Evolutionary conservation across 2,329 filamentous ascomycete species (phyloP).

Genomic region (Graphiopsis chlorocephala): DNA sequence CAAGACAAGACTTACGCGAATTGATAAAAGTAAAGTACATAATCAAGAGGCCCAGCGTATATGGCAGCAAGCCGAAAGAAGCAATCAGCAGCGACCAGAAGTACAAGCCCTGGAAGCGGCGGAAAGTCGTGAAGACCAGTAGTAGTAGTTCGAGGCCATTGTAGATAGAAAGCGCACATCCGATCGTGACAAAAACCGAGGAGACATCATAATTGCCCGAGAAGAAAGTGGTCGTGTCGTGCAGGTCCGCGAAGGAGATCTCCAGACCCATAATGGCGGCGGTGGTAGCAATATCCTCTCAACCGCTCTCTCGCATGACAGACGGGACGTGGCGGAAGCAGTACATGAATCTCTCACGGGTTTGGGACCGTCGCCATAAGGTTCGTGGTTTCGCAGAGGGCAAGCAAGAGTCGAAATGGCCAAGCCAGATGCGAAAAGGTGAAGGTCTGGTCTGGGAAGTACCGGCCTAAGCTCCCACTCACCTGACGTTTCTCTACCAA

Average conservation of each 20-base stretch:
- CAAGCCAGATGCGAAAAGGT: background rate
- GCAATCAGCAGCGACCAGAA: conserved; percentile 49
- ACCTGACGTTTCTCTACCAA: background rate
- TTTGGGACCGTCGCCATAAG: background rate
- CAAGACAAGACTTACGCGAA: background rate
- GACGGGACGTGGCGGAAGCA: background rate
- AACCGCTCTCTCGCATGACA: background rate
- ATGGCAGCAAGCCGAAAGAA: conserved; percentile 43
- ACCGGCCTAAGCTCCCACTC: background rate
- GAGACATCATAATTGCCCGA: conserved; percentile 16
- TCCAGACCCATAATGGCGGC: conserved; percentile 8
- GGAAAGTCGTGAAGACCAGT: conserved; percentile 43
- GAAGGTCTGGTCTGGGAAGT: background rate
- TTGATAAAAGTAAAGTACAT: conserved; percentile 16
- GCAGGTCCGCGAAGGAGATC: background rate
- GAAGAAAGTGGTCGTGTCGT: conserved; percentile 20
- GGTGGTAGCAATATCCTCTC: background rate
- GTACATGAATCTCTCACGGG: background rate
- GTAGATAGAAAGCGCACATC: conserved; percentile 30
- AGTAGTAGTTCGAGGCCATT: conserved; percentile 45
- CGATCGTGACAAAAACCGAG: conserved; percentile 15
- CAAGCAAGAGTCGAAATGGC: too few relatives aligned
- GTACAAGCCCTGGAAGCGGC: conserved; percentile 45
- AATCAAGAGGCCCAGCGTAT: conserved; percentile 37
- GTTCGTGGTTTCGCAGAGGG: background rate